A percentile compares a stretch with the other conserved stretches of the same genome.
Evolutionary conservation across 2,329 filamentous ascomycete genomes (phyloP).

Genomic region (Trematosphaeria pertusa): DNA sequence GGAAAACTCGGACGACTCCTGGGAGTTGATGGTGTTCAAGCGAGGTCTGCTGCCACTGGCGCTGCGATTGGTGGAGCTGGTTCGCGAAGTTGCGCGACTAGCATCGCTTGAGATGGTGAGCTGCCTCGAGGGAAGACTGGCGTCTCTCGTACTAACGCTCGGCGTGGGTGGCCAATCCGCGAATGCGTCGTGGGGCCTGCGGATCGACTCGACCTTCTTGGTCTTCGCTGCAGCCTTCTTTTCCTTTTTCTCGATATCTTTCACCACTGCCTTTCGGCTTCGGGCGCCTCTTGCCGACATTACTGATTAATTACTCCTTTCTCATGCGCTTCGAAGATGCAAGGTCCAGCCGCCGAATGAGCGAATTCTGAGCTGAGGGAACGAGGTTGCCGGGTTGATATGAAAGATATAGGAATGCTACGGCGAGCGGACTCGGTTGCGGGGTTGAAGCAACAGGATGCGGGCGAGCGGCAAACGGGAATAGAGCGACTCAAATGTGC

Average conservation of each 20-base stretch:
- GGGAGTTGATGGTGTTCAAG: conserved; percentile 31
- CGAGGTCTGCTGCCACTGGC: conserved; percentile 20
- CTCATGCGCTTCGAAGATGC: not conserved
- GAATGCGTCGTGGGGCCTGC: conserved; percentile 35
- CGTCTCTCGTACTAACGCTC: conserved; percentile 20
- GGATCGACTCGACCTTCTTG: conserved; percentile 31
- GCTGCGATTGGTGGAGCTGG: conserved; percentile 34
- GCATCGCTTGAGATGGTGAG: conserved; percentile 36
- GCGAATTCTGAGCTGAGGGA: no score
- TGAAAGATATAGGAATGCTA: no score
- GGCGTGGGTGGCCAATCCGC: conserved; percentile 37
- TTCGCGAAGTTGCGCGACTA: conserved; percentile 39
- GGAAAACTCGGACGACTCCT: conserved; percentile 25
- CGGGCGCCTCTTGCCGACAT: conserved; percentile 51
- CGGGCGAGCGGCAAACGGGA: conserved; percentile 2
- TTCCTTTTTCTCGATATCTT: conserved; percentile 50
- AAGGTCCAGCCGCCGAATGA: no score
- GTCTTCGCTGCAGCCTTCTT: conserved; percentile 44
- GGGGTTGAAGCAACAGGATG: not conserved
- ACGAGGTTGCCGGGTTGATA: no score
- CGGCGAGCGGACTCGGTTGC: not conserved
- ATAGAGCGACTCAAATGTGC: not conserved
- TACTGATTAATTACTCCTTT: conserved; percentile 3
- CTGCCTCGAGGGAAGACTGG: conserved; percentile 29
- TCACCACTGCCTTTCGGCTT: conserved; percentile 49